Evolutionary conservation across 345 rosid species (phyloP).

Genomic region (Eucalyptus curtisii): DNA sequence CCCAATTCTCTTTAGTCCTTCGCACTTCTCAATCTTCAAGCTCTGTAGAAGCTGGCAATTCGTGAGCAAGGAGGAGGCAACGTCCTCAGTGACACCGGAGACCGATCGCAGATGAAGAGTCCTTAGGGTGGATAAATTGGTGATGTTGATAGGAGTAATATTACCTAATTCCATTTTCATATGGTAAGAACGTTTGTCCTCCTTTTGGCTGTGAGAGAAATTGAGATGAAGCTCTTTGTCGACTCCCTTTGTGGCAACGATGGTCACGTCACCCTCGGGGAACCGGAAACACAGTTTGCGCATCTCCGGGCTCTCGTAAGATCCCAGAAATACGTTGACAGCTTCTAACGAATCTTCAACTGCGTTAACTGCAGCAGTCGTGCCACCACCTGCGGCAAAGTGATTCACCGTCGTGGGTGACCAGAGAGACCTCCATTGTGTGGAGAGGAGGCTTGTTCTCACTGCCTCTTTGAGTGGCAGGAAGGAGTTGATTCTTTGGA

Average conservation of each 20-base stretch:
- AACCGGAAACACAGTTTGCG: background rate
- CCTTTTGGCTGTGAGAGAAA: background rate
- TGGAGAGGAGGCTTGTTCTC: background rate
- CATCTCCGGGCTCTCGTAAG: background rate
- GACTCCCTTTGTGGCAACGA: slow-evolving; percentile 2
- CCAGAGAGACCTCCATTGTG: slow-evolving; percentile 2
- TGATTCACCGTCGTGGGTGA: background rate
- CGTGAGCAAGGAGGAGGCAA: background rate
- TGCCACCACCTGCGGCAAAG: background rate
- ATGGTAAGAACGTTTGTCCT: background rate
- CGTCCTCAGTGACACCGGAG: background rate
- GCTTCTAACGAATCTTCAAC: background rate
- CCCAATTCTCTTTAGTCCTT: background rate
- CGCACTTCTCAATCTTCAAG: background rate
- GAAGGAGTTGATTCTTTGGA: background rate
- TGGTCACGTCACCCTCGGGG: background rate
- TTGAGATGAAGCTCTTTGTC: background rate
- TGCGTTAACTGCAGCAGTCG: background rate
- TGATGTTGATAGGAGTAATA: background rate
- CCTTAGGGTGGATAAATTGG: background rate
- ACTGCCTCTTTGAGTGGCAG: background rate
- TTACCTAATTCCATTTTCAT: background rate
- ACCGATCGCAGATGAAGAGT: background rate
- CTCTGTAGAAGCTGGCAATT: background rate
- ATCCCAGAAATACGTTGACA: background rate